These are phyloP conservation scores for Tetradesmus lagerheimii DNA, from an alignment of 139 green algal species.

Conservation along the genomic window DNA sequence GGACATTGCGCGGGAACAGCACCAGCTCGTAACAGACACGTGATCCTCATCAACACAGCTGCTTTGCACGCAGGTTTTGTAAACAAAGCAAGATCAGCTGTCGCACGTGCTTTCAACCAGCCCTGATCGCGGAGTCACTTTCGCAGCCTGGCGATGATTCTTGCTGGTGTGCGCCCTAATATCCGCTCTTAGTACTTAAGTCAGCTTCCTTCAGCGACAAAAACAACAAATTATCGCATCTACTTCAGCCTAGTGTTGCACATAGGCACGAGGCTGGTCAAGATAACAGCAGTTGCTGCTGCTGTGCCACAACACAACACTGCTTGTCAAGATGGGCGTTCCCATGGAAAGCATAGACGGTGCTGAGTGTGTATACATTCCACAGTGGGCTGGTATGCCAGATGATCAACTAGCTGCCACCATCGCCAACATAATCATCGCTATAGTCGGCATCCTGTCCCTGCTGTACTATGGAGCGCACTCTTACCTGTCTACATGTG, in stretches of 20 bases:
- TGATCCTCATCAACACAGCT: no score
- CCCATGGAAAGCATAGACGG: not conserved
- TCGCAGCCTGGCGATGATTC: not conserved
- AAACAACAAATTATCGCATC: no score
- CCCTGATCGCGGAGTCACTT: no score
- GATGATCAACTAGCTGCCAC: not conserved
- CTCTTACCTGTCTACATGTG: slow-evolving; percentile 48
- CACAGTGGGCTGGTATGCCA: slow-evolving; percentile 7
- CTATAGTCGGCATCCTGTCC: slow-evolving; percentile 10
- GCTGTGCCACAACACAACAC: not conserved
- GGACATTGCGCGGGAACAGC: not conserved
- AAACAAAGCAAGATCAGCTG: no score
- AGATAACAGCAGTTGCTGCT: not conserved
- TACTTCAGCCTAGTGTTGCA: no score
- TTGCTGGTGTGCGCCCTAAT: not conserved
- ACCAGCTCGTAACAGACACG: not conserved
- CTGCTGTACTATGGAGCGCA: slow-evolving; percentile 56
- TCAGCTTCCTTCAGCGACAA: no score
- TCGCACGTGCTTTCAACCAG: no score
- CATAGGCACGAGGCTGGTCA: not conserved
- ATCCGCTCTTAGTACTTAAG: not conserved
- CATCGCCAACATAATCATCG: not conserved
- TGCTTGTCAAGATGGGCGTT: not conserved
- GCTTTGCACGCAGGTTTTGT: no score
- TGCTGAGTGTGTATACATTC: not conserved